Percentiles rank a stretch among this genome's conserved stretches.
phyloP scores from a whole-genome alignment of 2,329 filamentous ascomycete genomes.

The Ophiostoma sp. region DNA sequence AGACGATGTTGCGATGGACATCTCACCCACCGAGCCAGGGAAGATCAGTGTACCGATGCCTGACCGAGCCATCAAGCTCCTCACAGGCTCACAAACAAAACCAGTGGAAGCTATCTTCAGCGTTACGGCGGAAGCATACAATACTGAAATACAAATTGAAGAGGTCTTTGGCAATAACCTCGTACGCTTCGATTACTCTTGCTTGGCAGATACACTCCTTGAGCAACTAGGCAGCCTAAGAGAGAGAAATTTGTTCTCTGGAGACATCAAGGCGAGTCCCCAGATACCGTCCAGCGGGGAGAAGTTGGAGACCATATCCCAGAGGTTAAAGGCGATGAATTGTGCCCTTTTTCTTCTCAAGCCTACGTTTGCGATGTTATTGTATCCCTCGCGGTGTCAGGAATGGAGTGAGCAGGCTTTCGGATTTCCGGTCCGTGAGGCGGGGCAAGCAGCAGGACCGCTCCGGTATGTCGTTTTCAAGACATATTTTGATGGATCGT shows the following conservation, averaged over 20 bases:
- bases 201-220: constrained; percentile 34
- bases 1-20: neutral
- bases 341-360: constrained; percentile 41
- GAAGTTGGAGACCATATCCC: constrained; percentile 36
- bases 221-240: constrained; percentile 28
- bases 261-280: constrained; percentile 30
- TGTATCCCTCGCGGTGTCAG: constrained; percentile 43
- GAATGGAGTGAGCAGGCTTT: constrained; percentile 37
- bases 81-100: constrained; percentile 11
- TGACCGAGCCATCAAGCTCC: neutral
- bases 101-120: constrained; percentile 33
- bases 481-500: constrained; percentile 31
- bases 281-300: neutral
- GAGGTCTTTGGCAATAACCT: constrained; percentile 33
- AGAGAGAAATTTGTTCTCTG: constrained; percentile 32
- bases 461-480: constrained; percentile 45
- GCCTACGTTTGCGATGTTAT: constrained; percentile 41
- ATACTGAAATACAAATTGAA: neutral
- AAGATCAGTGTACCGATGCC: neutral
- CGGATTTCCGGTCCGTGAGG: constrained; percentile 26
- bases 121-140: constrained; percentile 30
- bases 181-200: constrained; percentile 36
- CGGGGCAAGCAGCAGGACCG: neutral
- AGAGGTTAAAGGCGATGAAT: constrained; percentile 40
- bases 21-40: neutral